phyloP scores from a whole-genome alignment of 441 rosid species.

The Populus hybrid region DNA sequence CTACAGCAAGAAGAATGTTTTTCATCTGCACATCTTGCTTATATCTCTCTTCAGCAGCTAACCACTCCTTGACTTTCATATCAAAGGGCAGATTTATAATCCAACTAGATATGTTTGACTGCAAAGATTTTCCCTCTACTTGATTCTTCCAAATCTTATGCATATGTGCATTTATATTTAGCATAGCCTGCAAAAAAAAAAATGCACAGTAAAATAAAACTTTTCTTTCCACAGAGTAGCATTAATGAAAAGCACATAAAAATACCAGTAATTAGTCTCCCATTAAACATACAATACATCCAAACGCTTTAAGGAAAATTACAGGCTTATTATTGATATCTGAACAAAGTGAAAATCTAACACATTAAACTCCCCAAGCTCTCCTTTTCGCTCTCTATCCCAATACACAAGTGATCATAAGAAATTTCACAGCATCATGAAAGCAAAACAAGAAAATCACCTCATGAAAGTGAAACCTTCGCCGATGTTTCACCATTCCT shows the following conservation, averaged over 20 bases:
- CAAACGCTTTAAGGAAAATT: neutral
- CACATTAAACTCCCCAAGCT: neutral
- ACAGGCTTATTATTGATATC: neutral
- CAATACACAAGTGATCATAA: neutral
- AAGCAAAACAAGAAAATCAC: slow-evolving; percentile 29
- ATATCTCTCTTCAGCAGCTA: slow-evolving; percentile 86
- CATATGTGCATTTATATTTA: slow-evolving; percentile 84
- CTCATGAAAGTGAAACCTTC: slow-evolving; percentile 87
- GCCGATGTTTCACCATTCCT: slow-evolving; percentile 63
- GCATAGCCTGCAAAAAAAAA: slow-evolving; percentile 64
- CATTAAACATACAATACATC: neutral
- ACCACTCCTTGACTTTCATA: slow-evolving; percentile 80
- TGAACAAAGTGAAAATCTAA: too few relatives aligned
- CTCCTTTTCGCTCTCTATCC: neutral
- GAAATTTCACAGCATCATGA: neutral
- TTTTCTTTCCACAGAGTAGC: neutral
- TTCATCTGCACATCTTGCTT: slow-evolving; percentile 77
- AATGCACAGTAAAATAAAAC: neutral
- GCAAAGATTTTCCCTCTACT: slow-evolving; percentile 54
- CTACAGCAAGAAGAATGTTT: slow-evolving; percentile 87
- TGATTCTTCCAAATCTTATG: slow-evolving; percentile 87
- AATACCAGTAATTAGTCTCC: neutral
- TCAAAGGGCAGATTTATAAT: slow-evolving; percentile 83
- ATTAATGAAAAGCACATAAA: neutral
- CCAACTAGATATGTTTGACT: slow-evolving; percentile 69